A percentile compares a stretch with the other conserved stretches of the same genome.
Conservation (phyloP, 1,284 basidiomycete species). For the Sporisorium sorghi region DNA sequence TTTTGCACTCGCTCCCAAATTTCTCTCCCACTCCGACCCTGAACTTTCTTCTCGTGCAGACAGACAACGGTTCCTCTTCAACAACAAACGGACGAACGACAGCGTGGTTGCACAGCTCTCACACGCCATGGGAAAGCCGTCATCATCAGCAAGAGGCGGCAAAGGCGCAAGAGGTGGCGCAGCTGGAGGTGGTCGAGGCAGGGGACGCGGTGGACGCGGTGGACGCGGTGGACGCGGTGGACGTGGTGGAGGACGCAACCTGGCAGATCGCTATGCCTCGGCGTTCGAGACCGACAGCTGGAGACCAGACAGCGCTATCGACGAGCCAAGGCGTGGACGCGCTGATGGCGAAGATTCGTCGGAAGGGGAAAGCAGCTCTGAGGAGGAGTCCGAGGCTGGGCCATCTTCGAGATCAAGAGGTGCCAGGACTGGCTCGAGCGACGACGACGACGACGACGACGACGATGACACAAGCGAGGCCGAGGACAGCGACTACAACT, state of each 20-base stretch:
- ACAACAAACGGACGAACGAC: background rate
- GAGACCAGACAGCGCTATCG: constrained; percentile 54
- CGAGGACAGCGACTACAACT: constrained; percentile 35
- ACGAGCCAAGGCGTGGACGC: constrained; percentile 19
- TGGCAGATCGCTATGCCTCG: constrained; percentile 36
- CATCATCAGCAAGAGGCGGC: constrained; percentile 30
- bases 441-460: constrained; percentile 19
- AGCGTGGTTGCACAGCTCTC: background rate
- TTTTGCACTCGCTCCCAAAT: constrained; percentile 13
- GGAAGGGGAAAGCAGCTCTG: too few species aligned
- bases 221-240: constrained; percentile 42
- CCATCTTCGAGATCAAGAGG: constrained; percentile 14
- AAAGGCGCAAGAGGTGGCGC: constrained; percentile 34
- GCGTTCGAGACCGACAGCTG: constrained; percentile 45
- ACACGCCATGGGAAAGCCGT: constrained; percentile 29
- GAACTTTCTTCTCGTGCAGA: constrained; percentile 16
- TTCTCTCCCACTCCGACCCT: constrained; percentile 22
- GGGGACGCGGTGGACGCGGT: constrained; percentile 32
- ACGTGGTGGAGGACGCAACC: constrained; percentile 36
- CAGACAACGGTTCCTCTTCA: background rate
- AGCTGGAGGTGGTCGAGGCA: constrained; percentile 30
- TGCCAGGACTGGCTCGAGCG: constrained; percentile 9
- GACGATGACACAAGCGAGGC: constrained; percentile 26
- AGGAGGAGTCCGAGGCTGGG: constrained; percentile 19
- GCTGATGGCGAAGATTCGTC: constrained; percentile 18